A percentile compares a stretch with the other conserved stretches of the same genome.
Conservation (phyloP, 1,284 basidiomycete species). For the Cryptococcus sp. region DNA sequence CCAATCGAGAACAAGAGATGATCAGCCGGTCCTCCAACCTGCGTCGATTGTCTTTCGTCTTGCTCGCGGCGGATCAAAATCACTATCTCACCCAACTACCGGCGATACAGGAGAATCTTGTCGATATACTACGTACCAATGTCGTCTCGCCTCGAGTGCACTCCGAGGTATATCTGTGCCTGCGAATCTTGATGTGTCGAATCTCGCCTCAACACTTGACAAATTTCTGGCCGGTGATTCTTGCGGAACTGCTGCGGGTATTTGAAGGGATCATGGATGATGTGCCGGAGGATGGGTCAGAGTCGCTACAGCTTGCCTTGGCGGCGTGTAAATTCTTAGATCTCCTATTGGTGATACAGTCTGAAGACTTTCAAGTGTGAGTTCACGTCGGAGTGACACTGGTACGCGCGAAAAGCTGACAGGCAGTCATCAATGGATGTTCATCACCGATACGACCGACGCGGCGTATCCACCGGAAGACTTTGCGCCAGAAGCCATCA, state of each 20-base stretch:
- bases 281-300: constrained; percentile 62
- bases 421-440: constrained; percentile 99
- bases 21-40: constrained; percentile 80
- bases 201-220: constrained; percentile 84
- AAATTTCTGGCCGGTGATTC: constrained; percentile 93
- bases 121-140: constrained; percentile 76
- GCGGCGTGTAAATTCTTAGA: constrained; percentile 93
- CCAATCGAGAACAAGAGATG: constrained; percentile 91
- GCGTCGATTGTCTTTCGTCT: constrained; percentile 75
- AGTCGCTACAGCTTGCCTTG: constrained; percentile 73
- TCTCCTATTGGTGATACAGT: constrained; percentile 81
- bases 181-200: constrained; percentile 86
- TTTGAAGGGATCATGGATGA: constrained; percentile 52
- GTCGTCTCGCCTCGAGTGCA: constrained; percentile 78
- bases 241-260: constrained; percentile 78
- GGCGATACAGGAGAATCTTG: constrained; percentile 90
- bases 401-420: too few species aligned
- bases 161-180: constrained; percentile 84
- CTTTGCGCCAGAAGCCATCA: constrained; percentile 76
- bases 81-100: constrained; percentile 86
- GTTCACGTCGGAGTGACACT: too few species aligned
- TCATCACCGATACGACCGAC: constrained; percentile 95
- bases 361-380: constrained; percentile 96
- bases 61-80: constrained; percentile 82
- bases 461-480: constrained; percentile 81